Base-by-base conservation (phyloP, 257 asterid genomes). In the Solanum paucissectum region DNA sequence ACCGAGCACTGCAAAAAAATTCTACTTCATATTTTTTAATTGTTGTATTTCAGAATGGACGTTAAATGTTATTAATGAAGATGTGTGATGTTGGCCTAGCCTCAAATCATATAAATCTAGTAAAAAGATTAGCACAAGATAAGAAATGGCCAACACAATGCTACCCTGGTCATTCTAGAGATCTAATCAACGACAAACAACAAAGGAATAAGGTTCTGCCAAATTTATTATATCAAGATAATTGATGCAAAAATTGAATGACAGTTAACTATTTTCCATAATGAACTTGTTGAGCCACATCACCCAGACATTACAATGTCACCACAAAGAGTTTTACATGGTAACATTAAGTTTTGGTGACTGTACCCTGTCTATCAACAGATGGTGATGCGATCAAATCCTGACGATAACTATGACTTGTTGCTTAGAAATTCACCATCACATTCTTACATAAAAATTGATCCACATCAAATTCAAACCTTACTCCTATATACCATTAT, bases 151-250 rank as follows among this genome's bases (percentile, higher is more conserved):
- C 32, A 23, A 34, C 49, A 9, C 46, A 97, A 97, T 90, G 98
- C 99, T 55, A 95, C 99, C 1, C 88, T 97, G 32, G 99, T 97
- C 84, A 91, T 97, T 88, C 99, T 98, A 2, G 98, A 95, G 92
- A 89, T 97, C 90, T 99, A 97, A 89, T 95, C 99, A 89, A 95
- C 99, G 23, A 97, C 98, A 83, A 95, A 98, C 90, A 95, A 96
- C 92, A 97, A 95, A 75, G 99, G 99, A 83, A 95, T 95, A 92
- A 97, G 98, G 98, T 95, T 87, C 64, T 87, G 74, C 73, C 55
- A 62, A 14, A 21, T 34, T 83, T 58, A 58, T 23, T 36, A 37
- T 9, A 21, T 74, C 83, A 36, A 74, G 83, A 38, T 27, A 74
- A 37, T 74, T 76, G 34, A 4, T 38, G 58, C 83, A 76, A 76